These are phyloP conservation scores for Zygoascus tannicola DNA, from an alignment of 805 yeast genomes.

Conservation along the genomic window DNA sequence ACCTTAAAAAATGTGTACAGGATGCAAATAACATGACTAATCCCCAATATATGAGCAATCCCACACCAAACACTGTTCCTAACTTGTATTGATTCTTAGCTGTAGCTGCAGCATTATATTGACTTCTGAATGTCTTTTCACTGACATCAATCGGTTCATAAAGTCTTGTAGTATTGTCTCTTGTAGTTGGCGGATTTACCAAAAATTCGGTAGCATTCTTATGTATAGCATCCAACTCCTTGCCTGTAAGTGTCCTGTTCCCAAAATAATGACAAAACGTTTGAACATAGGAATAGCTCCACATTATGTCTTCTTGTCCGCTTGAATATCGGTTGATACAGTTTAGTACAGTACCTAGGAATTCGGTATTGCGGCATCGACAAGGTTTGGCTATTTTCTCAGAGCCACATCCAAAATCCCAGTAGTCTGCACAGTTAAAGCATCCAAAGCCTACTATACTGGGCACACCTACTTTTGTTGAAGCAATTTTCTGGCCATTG, in stretches of 20 bases:
- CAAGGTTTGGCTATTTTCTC: constrained; percentile 15
- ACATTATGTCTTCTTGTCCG: constrained; percentile 17
- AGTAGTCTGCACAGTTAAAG: constrained; percentile 25
- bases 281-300: constrained; percentile 21
- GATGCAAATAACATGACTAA: constrained; percentile 19
- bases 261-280: constrained; percentile 27
- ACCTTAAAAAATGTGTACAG: constrained; percentile 15
- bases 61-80: constrained; percentile 24
- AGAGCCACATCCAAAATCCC: constrained; percentile 23
- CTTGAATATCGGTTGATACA: constrained; percentile 21
- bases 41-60: constrained; percentile 27
- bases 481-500: constrained; percentile 14
- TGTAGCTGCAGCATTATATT: constrained; percentile 19
- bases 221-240: constrained; percentile 23
- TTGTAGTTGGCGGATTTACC: constrained; percentile 7
- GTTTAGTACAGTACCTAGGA: constrained; percentile 24
- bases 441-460: constrained; percentile 26
- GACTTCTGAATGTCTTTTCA: constrained; percentile 7
- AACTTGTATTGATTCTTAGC: constrained; percentile 23
- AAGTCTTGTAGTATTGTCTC: constrained; percentile 1
- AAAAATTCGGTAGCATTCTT: constrained; percentile 25
- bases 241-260: constrained; percentile 14
- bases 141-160: constrained; percentile 7
- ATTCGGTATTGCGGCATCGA: constrained; percentile 22
- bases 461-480: constrained; percentile 23